phyloP scores from a whole-genome alignment of 1,284 basidiomycete species.

The Cutaneotrichosporon cavernicola region DNA sequence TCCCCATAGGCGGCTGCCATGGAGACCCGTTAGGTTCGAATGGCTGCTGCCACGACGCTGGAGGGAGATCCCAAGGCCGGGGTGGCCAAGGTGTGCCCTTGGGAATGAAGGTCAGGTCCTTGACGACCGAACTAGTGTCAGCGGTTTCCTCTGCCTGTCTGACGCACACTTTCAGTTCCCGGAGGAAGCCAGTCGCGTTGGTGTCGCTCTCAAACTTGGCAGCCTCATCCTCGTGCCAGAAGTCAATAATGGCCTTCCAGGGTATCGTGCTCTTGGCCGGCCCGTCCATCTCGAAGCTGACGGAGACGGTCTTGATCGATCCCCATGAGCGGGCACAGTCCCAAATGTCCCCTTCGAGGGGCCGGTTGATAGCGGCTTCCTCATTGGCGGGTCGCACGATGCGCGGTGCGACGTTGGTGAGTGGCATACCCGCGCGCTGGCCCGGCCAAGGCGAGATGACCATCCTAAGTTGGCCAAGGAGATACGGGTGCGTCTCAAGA shows the following conservation, averaged over 20 bases:
- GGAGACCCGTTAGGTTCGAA: neutral
- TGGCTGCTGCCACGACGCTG: neutral
- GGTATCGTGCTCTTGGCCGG: slow-evolving; percentile 60
- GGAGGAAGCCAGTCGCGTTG: slow-evolving; percentile 26
- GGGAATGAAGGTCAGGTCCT: slow-evolving; percentile 20
- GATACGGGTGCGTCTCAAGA: slow-evolving; percentile 65
- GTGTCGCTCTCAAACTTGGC: slow-evolving; percentile 65
- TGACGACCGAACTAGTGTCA: slow-evolving; percentile 19
- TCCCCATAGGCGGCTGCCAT: neutral
- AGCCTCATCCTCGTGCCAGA: slow-evolving; percentile 85
- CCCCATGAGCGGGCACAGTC: slow-evolving; percentile 67
- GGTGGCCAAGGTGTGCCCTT: slow-evolving; percentile 6
- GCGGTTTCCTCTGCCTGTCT: neutral
- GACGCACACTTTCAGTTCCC: slow-evolving; percentile 45
- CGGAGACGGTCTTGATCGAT: slow-evolving; percentile 36
- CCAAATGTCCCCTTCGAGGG: slow-evolving; percentile 62
- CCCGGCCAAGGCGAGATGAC: slow-evolving; percentile 67
- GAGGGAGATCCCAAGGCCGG: neutral
- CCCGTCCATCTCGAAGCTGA: slow-evolving; percentile 59
- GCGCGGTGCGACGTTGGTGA: slow-evolving; percentile 57
- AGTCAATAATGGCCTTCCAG: slow-evolving; percentile 75
- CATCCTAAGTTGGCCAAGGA: slow-evolving; percentile 62
- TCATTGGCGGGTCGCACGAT: slow-evolving; percentile 36
- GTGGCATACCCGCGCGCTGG: slow-evolving; percentile 51
- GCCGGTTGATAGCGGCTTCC: slow-evolving; percentile 61